Percentiles rank a stretch among this genome's conserved stretches.
Conservation (phyloP, 2,329 filamentous ascomycete species). For the Chaetoscypha palmicola region DNA sequence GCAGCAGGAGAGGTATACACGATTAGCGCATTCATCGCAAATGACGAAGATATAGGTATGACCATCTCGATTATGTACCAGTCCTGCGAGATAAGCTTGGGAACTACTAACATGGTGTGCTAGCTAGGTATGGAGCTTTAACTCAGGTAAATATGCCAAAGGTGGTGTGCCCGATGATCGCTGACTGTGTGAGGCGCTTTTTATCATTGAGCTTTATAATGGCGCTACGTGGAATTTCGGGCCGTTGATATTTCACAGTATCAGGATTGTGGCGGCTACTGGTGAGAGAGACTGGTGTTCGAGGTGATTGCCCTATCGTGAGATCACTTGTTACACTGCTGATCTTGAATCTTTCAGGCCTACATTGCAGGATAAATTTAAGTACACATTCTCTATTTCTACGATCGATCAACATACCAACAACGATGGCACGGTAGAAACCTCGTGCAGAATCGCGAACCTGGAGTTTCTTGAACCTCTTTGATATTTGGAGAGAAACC, state of each 20-base stretch:
- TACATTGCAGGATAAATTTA: not conserved
- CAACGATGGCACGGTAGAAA: not conserved
- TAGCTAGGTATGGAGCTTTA: conserved; percentile 4
- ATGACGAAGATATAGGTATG: not conserved
- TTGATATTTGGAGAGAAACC: not conserved
- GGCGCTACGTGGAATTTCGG: conserved; percentile 8
- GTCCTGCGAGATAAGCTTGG: not conserved
- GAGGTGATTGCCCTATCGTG: too few species aligned
- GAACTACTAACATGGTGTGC: not conserved
- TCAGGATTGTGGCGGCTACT: conserved; percentile 4
- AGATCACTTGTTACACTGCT: not conserved
- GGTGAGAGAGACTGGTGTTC: conserved; percentile 2
- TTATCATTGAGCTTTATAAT: conserved; percentile 4
- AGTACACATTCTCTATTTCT: not conserved
- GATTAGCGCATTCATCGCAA: not conserved
- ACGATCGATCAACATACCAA: not conserved
- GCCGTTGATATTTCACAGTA: conserved; percentile 1
- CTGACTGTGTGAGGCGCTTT: not conserved
- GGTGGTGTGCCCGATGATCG: not conserved
- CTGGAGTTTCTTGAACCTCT: not conserved
- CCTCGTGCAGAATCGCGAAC: not conserved
- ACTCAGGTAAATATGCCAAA: conserved; percentile 4
- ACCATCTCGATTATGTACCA: too few species aligned
- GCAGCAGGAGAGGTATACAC: conserved; percentile 3
- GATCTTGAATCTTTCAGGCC: not conserved